A percentile compares a stretch with the other conserved stretches of the same genome.
phyloP scores from a whole-genome alignment of 176 grass and related monocot genomes.

The Thinopyrum elongatum region DNA sequence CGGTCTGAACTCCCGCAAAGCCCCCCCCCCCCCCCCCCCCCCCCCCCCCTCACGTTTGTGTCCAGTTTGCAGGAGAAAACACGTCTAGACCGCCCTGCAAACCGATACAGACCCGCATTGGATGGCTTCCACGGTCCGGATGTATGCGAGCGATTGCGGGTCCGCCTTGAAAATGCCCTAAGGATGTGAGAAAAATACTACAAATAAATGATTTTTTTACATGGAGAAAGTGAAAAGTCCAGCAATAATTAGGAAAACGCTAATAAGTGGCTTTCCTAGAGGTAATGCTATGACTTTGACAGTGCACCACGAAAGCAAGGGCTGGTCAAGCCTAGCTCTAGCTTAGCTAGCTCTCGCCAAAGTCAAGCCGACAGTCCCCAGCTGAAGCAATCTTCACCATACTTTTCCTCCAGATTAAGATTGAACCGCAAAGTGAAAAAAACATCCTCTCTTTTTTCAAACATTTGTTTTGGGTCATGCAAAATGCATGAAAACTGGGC shows the following conservation, averaged over 20 bases:
- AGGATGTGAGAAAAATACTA: too few species aligned
- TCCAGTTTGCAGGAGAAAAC: too few species aligned
- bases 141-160: too few species aligned
- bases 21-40: too few species aligned
- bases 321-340: neutral
- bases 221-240: too few species aligned
- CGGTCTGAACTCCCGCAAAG: too few species aligned
- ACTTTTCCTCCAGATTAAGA: neutral
- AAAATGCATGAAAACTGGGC: neutral
- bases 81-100: too few species aligned
- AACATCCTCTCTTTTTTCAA: neutral
- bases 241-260: neutral
- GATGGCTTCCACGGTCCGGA: too few species aligned
- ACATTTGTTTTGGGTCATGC: neutral
- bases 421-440: neutral
- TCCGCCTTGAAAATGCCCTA: too few species aligned
- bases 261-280: neutral
- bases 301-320: neutral
- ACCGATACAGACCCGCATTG: too few species aligned
- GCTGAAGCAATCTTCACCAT: constrained; percentile 34
- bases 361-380: constrained; percentile 46
- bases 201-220: too few species aligned
- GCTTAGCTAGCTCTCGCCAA: constrained; percentile 9
- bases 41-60: too few species aligned
- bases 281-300: constrained; percentile 32